phyloP scores from a whole-genome alignment of 1,139 yeast genomes.

The Williopsis jadinii region DNA sequence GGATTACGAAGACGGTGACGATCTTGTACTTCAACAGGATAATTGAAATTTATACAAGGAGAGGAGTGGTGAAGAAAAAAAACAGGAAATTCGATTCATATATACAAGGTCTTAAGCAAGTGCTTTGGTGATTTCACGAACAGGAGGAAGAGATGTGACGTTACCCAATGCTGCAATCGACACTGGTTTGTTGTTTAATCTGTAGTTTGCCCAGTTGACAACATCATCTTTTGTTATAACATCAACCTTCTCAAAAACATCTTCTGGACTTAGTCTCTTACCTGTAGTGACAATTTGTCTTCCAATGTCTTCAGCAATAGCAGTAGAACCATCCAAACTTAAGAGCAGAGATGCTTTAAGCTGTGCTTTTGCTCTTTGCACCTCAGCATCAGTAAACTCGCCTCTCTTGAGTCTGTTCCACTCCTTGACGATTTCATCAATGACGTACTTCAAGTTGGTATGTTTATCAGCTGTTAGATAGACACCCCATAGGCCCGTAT shows the following conservation, averaged over 20 bases:
- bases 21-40: conserved; percentile 8
- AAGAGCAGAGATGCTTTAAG: conserved; percentile 84
- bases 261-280: conserved; percentile 82
- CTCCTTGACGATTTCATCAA: conserved; percentile 73
- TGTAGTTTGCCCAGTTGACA: conserved; percentile 80
- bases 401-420: conserved; percentile 85
- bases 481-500: conserved; percentile 96
- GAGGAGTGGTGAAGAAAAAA: no score
- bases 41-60: neutral
- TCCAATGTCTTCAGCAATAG: conserved; percentile 96
- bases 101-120: conserved; percentile 1
- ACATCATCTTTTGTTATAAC: conserved; percentile 74
- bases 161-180: conserved; percentile 91
- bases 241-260: conserved; percentile 81
- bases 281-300: conserved; percentile 96
- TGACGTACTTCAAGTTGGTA: conserved; percentile 56
- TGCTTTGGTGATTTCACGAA: conserved; percentile 16
- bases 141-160: conserved; percentile 36
- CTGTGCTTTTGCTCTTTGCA: conserved; percentile 90
- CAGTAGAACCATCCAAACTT: conserved; percentile 90
- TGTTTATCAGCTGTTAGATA: conserved; percentile 74
- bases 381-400: conserved; percentile 73
- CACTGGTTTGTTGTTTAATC: conserved; percentile 70
- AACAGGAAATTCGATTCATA: no score
- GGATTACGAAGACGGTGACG: conserved; percentile 31